Percentiles rank a stretch among this genome's conserved stretches.
These are phyloP conservation scores for Aspergillus eucalypticola DNA, from an alignment of 2,329 filamentous ascomycete genomes.

Conservation along the genomic window DNA sequence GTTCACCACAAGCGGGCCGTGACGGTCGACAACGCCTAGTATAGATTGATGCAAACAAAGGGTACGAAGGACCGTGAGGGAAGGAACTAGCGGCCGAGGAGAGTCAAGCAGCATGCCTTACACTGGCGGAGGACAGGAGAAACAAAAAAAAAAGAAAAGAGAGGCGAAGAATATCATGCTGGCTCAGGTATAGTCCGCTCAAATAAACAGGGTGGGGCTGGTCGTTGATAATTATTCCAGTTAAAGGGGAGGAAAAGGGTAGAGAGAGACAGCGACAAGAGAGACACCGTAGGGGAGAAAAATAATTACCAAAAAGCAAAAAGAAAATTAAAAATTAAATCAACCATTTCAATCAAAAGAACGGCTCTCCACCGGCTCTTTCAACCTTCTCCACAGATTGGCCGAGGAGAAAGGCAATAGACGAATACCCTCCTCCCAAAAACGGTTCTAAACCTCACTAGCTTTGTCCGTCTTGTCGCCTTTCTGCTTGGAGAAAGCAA, in stretches of 20 bases:
- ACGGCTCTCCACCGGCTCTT: constrained; percentile 23
- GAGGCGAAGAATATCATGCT: constrained; percentile 20
- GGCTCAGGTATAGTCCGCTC: constrained; percentile 29
- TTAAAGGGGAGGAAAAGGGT: constrained; percentile 4
- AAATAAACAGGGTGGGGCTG: constrained; percentile 36
- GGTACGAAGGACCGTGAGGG: constrained; percentile 10
- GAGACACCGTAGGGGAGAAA: constrained; percentile 8
- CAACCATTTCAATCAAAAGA: constrained; percentile 13
- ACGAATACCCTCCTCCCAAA: not conserved
- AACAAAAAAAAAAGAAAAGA: constrained; percentile 20
- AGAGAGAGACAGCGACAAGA: constrained; percentile 9
- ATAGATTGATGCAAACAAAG: constrained; percentile 10
- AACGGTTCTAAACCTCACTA: constrained; percentile 20
- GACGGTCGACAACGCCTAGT: too few species aligned
- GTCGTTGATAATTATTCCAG: constrained; percentile 13
- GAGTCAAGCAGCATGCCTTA: constrained; percentile 15
- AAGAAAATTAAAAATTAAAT: constrained; percentile 14
- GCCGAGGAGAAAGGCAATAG: constrained; percentile 5
- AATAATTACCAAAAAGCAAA: not conserved
- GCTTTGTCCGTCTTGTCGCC: constrained; percentile 18
- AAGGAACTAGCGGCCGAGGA: constrained; percentile 16
- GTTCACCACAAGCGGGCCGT: too few species aligned
- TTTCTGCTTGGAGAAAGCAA: constrained; percentile 19
- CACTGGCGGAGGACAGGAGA: constrained; percentile 14
- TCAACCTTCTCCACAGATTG: constrained; percentile 22